These are phyloP conservation scores for Geotrichum phurueaensis DNA, from an alignment of 1,139 yeast genomes.

Conservation along the genomic window DNA sequence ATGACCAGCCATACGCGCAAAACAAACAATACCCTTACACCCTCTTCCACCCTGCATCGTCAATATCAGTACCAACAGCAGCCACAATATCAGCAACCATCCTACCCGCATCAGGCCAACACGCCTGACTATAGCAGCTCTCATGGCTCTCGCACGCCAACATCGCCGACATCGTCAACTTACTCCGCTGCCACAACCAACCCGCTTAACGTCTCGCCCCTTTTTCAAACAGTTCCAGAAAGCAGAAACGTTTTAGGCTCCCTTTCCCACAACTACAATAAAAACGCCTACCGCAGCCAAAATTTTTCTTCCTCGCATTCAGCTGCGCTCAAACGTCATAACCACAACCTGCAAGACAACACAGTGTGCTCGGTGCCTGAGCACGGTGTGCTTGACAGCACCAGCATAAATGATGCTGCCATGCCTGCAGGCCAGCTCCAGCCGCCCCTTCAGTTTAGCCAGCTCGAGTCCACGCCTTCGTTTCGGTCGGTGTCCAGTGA, in stretches of 20 bases:
- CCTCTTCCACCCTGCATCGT: not conserved
- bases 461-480: not conserved
- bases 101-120: not conserved
- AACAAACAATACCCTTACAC: not conserved
- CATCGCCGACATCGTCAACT: not conserved
- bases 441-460: not conserved
- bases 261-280: slow-evolving; percentile 12
- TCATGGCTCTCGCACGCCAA: not conserved
- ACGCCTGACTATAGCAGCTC: not conserved
- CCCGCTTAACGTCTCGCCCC: not conserved
- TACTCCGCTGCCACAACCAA: not conserved
- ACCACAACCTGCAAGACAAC: not conserved
- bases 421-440: not conserved
- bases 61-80: not conserved
- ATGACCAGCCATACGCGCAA: not conserved
- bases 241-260: slow-evolving; percentile 7
- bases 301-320: not conserved
- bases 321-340: not conserved
- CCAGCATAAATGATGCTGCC: not conserved
- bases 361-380: not conserved
- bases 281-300: not conserved
- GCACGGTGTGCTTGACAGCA: not conserved
- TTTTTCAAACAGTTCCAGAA: not conserved
- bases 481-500: not conserved
- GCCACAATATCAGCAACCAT: not conserved